phyloP scores from a whole-genome alignment of 495 filamentous ascomycete genomes.

The Cetradonia linearis region DNA sequence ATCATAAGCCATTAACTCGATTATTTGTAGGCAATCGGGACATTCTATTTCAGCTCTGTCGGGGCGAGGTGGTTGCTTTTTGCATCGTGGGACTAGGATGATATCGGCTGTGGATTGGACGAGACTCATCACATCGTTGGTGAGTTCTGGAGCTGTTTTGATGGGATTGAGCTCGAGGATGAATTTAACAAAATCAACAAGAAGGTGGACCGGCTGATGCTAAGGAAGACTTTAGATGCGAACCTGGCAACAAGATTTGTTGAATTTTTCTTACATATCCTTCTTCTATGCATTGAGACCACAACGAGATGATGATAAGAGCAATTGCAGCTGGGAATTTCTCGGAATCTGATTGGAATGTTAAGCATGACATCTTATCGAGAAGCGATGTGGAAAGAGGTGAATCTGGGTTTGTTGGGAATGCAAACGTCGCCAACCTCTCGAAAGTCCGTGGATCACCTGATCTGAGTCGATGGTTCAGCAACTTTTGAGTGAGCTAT shows the following conservation, averaged over 20 bases:
- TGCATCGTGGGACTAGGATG: conserved; percentile 45
- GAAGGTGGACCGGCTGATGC: conserved; percentile 43
- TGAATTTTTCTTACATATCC: conserved; percentile 36
- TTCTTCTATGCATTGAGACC: conserved; percentile 52
- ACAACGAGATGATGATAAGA: conserved; percentile 44
- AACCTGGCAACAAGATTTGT: background rate
- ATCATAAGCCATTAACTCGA: conserved; percentile 47
- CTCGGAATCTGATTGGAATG: conserved; percentile 28
- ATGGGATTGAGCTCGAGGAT: conserved; percentile 42
- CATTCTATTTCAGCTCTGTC: conserved; percentile 45
- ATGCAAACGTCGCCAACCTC: conserved; percentile 36
- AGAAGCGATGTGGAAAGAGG: conserved; percentile 49
- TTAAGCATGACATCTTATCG: conserved; percentile 38
- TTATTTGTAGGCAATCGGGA: conserved; percentile 44
- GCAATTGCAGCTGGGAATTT: conserved; percentile 45
- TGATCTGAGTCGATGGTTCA: conserved; percentile 44
- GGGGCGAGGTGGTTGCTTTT: conserved; percentile 37
- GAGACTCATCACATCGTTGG: conserved; percentile 43
- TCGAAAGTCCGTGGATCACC: conserved; percentile 47
- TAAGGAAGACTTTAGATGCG: conserved; percentile 16
- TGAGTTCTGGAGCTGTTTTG: conserved; percentile 37
- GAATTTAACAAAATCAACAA: conserved; percentile 46
- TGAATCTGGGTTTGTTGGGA: conserved; percentile 45
- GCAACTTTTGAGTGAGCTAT: conserved; percentile 45
- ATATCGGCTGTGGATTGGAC: conserved; percentile 48